Evolutionary conservation across 2,329 filamentous ascomycete genomes (phyloP).

Genomic region (Dryadomyces quercus-mongolicae): DNA sequence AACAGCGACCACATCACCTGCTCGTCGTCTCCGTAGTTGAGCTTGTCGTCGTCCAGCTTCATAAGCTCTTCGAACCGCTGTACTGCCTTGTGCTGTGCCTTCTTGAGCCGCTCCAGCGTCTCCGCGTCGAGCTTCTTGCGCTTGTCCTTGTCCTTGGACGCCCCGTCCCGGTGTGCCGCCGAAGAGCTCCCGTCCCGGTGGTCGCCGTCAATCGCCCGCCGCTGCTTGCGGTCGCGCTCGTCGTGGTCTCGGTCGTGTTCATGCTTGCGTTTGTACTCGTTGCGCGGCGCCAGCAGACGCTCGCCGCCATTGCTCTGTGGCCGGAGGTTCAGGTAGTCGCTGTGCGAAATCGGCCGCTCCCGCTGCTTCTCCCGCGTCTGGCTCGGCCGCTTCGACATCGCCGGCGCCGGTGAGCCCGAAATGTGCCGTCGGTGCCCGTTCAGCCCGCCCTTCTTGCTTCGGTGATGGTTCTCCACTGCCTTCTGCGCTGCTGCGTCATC

Average conservation of each 20-base stretch:
- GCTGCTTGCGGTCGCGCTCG: slow-evolving; percentile 34
- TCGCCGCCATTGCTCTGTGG: slow-evolving; percentile 27
- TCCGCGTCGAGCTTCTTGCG: slow-evolving; percentile 23
- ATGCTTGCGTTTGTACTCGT: slow-evolving; percentile 51
- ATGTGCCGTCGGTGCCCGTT: slow-evolving; percentile 51
- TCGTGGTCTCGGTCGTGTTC: slow-evolving; percentile 38
- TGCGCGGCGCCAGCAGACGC: slow-evolving; percentile 27
- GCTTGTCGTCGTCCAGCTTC: slow-evolving; percentile 22
- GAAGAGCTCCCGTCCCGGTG: slow-evolving; percentile 21
- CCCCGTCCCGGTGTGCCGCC: slow-evolving; percentile 15
- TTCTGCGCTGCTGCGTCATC: slow-evolving; percentile 65
- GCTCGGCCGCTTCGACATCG: slow-evolving; percentile 31
- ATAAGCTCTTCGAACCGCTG: slow-evolving; percentile 25
- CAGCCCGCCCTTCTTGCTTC: slow-evolving; percentile 73
- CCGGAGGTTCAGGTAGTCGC: slow-evolving; percentile 14
- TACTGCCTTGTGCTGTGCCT: slow-evolving; percentile 21
- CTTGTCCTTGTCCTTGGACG: slow-evolving; percentile 26
- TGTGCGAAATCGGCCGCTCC: slow-evolving; percentile 25
- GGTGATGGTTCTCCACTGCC: slow-evolving; percentile 83
- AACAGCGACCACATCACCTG: slow-evolving; percentile 27
- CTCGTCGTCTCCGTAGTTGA: slow-evolving; percentile 20
- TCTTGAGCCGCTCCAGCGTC: slow-evolving; percentile 22
- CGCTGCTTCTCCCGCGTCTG: slow-evolving; percentile 33
- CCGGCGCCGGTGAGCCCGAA: slow-evolving; percentile 53
- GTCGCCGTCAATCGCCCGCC: slow-evolving; percentile 23